These are phyloP conservation scores for Aspergillus piperis DNA, from an alignment of 2,329 filamentous ascomycete genomes.

Conservation along the genomic window DNA sequence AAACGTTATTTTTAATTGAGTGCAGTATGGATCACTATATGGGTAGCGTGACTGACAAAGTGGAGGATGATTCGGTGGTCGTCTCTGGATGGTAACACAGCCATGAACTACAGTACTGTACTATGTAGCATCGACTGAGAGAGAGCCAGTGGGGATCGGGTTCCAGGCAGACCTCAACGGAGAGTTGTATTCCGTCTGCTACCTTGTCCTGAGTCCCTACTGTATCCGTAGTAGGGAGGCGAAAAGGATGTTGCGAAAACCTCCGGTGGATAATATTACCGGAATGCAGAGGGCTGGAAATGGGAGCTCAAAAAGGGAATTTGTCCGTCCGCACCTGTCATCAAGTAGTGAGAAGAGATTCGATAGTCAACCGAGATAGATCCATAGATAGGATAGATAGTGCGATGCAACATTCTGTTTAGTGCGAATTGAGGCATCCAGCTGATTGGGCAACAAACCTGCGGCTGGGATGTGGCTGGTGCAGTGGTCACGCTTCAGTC, in stretches of 20 bases:
- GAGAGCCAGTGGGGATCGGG: background rate
- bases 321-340: too few species aligned
- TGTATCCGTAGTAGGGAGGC: background rate
- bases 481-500: background rate
- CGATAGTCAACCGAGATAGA: too few species aligned
- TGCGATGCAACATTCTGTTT: background rate
- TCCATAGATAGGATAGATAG: background rate
- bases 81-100: constrained; percentile 43
- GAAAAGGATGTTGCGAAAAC: background rate
- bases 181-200: background rate
- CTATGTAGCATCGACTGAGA: background rate
- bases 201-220: too few species aligned
- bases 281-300: too few species aligned
- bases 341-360: too few species aligned
- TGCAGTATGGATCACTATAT: too few species aligned
- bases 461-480: background rate
- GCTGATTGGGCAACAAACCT: background rate
- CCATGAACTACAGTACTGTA: constrained; percentile 15
- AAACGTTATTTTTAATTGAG: background rate
- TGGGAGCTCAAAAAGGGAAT: too few species aligned
- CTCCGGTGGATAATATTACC: too few species aligned
- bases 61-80: constrained; percentile 74
- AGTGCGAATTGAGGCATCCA: background rate
- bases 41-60: constrained; percentile 61
- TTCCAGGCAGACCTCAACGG: too few species aligned